Percentiles rank a stretch among this genome's conserved stretches.
Conservation (phyloP, 2,329 filamentous ascomycete genomes). For the Pseudopyrenochaeta lycopersici region DNA sequence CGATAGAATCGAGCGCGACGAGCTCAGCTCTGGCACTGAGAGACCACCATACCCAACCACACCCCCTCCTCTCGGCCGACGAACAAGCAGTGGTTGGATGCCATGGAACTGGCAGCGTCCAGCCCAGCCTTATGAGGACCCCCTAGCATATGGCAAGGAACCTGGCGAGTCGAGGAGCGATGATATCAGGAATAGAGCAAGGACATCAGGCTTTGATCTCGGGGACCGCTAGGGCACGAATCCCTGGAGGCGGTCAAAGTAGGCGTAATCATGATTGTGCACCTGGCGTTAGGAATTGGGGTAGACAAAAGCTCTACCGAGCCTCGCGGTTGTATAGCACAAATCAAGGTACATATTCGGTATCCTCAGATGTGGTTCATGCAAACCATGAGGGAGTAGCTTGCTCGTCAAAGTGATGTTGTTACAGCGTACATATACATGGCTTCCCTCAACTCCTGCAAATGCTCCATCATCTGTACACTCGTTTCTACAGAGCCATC, state of each 20-base stretch:
- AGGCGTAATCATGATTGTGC: conserved; percentile 3
- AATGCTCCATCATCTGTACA: conserved; percentile 1
- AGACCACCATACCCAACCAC: conserved; percentile 50
- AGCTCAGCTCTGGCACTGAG: conserved; percentile 61
- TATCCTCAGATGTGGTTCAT: background rate
- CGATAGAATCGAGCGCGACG: conserved; percentile 80
- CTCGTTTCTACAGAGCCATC: background rate
- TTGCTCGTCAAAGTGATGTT: background rate
- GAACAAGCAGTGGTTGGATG: conserved; percentile 56
- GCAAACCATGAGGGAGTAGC: background rate
- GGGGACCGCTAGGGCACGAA: conserved; percentile 39
- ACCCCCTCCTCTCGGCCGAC: conserved; percentile 40
- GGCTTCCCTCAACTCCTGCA: background rate
- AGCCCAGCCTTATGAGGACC: conserved; percentile 36
- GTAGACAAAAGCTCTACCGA: conserved; percentile 9
- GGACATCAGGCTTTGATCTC: conserved; percentile 43
- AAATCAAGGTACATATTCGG: background rate
- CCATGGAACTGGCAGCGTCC: conserved; percentile 58
- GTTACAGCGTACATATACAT: background rate
- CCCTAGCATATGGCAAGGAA: conserved; percentile 46
- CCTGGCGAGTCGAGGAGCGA: conserved; percentile 19
- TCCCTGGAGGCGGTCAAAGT: conserved; percentile 9
- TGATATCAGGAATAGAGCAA: conserved; percentile 24
- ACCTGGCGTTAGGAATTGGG: conserved; percentile 13
- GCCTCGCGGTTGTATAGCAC: conserved; percentile 5